Evolutionary conservation across 768 basidiomycete genomes (phyloP), one percentile per base, ranked within the genome.

Genomic region (Pleurotus platypus): DNA sequence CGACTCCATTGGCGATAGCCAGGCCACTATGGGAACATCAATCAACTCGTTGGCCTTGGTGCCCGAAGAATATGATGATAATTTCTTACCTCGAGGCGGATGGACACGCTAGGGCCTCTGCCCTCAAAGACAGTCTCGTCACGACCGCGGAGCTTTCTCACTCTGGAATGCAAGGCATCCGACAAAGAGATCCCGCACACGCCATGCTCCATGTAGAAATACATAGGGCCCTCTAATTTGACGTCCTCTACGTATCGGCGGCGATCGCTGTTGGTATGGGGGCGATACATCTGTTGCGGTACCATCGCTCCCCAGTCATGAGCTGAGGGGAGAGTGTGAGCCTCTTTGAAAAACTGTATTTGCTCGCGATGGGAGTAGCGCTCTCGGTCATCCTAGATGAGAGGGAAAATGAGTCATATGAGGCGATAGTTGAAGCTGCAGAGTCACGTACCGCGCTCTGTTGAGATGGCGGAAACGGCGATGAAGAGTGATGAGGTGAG

Each of bases 21-120:
- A 4, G 88, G 89, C 90, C 90, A 92, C 89, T 91, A 57, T 43
- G 1, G 49, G 54, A 50, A 55, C 24, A 62, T 58, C 58, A 20
- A 39, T 57, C 27, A 49, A 50, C 30, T 35, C 9, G 30, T 35
- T 35, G 30, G 11, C 30, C 30, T 35, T 35, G 30, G 30, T 35
- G 30, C 30, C 30, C 30, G 30, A 35, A 35, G 30, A 35, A 11
- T 35, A 35, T 35, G 30, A 35, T 35, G 30, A 35, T 26, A 26
- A 26, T 35, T 35, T 35, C 30, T 35, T 35, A 35, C 30, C 77
- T 89, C 87, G 22, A 91, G 73, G 27, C 89, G 81, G 58, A 92
- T 87, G 1, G 89, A 91, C 37, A 92, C 86, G 42, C 88, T 90
- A 6, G 89, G 89, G 2, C 90, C 90, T 43, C 89, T 83, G 3